Base-by-base conservation (phyloP, 495 filamentous ascomycete genomes). In the Neurospora sp. region DNA sequence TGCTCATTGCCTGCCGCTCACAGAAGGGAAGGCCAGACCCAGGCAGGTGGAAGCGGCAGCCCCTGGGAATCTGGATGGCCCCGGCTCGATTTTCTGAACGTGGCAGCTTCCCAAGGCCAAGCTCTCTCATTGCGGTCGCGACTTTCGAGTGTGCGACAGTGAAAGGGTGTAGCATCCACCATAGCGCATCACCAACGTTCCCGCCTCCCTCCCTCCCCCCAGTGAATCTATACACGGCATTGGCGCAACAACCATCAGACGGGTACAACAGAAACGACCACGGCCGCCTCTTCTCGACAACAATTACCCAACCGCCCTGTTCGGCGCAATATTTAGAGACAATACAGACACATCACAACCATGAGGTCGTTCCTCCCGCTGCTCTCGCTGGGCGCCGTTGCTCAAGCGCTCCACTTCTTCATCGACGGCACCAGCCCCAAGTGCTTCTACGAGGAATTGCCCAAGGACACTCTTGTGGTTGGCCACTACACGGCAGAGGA, bases 381-480 rank as follows among this genome's bases (percentile, higher is more conserved):
- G 70, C 83, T 87, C 38, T 83, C 83, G 42, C 80, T 89, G 76
- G 79, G 81, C 80, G 75, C 84, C 69, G 78, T 85, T 74, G 88
- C 90, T 69, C 90, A 93, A 75, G 94, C 93, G 45, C 89, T 99
- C 72, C 94, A 97, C 89, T 97, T 99, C 88, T 98, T 93, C 86
- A 90, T 98, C 82, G 94, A 98, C 78, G 92, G 91, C 76, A 87
- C 89, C 19, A 84, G 86, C 76, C 88, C 90, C 75, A 94, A 92
- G 81, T 99, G 96, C 84, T 98, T 99, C 90, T 97, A 92, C 84
- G 96, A 99, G 86, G 96, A 98, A 83, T 89, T 99, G 66, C 85
- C 94, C 69, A 97, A 98, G 85, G 96, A 98, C 84, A 99, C 96
- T 2, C 84, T 99, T 17, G 95, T 99, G 69, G 94, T 97, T 54